Conservation (phyloP, 2,329 filamentous ascomycete species). For the Neofusicoccum laricinum region DNA sequence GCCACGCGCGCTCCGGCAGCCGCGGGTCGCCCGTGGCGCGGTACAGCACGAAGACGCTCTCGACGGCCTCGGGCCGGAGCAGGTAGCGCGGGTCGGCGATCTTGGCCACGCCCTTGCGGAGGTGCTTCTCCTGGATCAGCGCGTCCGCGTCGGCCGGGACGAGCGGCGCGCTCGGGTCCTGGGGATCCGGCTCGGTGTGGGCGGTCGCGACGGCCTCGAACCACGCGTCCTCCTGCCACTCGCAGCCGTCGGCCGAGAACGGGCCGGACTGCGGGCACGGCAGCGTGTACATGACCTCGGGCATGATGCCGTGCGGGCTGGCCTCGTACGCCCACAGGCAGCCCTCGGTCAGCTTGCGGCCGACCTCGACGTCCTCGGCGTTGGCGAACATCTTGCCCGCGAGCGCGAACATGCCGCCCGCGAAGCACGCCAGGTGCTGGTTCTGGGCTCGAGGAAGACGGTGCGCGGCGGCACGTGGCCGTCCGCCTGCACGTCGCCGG, state of each 20-base stretch:
- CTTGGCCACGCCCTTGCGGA: slow-evolving; percentile 12
- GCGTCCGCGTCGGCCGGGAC: background rate
- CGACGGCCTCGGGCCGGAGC: slow-evolving; percentile 54
- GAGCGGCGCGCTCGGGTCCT: background rate
- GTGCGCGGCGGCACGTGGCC: slow-evolving; percentile 20
- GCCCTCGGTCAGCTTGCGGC: slow-evolving; percentile 56
- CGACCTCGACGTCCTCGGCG: slow-evolving; percentile 53
- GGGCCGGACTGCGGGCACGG: slow-evolving; percentile 41
- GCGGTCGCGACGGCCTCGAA: slow-evolving; percentile 52
- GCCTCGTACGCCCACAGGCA: slow-evolving; percentile 62
- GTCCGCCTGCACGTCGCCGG: slow-evolving; percentile 32
- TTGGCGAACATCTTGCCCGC: slow-evolving; percentile 57
- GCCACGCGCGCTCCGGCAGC: slow-evolving; percentile 47
- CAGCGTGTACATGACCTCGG: slow-evolving; percentile 54
- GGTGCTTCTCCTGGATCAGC: background rate
- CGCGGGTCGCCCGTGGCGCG: slow-evolving; percentile 46
- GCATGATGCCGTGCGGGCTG: slow-evolving; percentile 59
- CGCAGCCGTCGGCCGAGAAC: slow-evolving; percentile 37
- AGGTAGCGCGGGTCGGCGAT: slow-evolving; percentile 8
- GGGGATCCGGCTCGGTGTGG: slow-evolving; percentile 26
- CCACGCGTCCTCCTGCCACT: slow-evolving; percentile 56
- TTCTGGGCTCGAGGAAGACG: slow-evolving; percentile 16
- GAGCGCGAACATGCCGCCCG: slow-evolving; percentile 62
- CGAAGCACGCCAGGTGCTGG: slow-evolving; percentile 54
- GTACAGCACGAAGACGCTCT: slow-evolving; percentile 57